Conservation (phyloP, 2,329 filamentous ascomycete species). For the Epichloe aotearoae region DNA sequence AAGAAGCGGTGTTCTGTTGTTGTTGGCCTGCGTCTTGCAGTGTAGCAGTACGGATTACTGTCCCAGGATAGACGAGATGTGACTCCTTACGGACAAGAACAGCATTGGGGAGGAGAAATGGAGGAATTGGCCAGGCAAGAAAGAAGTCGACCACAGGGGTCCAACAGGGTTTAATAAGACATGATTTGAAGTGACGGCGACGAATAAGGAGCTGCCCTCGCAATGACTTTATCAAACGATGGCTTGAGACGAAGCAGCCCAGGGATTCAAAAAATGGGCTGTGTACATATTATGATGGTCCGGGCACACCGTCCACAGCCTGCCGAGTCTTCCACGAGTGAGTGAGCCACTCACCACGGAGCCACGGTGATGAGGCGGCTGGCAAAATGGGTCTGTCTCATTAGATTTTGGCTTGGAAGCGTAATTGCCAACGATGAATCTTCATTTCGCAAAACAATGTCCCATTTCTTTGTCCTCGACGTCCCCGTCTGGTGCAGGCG, state of each 20-base stretch:
- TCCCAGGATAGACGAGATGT: too few species aligned
- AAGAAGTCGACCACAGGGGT: not conserved
- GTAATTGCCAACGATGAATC: not conserved
- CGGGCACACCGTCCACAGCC: not conserved
- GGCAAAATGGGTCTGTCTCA: not conserved
- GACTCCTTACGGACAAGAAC: too few species aligned
- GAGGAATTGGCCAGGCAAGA: not conserved
- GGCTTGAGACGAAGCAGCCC: not conserved
- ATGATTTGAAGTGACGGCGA: not conserved
- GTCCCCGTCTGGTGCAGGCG: not conserved
- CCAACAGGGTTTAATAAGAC: not conserved
- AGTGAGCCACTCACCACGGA: not conserved
- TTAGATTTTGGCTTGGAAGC: slow-evolving; percentile 2
- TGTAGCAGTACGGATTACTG: too few species aligned
- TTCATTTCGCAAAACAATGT: not conserved
- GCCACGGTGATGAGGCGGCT: not conserved
- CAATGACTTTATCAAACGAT: not conserved
- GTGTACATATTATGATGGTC: not conserved
- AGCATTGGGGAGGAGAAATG: too few species aligned
- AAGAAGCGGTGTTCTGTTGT: not conserved
- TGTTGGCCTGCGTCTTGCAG: not conserved
- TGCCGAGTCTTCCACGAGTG: not conserved
- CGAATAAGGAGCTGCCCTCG: not conserved
- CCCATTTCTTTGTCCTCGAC: not conserved
- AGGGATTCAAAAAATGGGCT: not conserved